These are phyloP conservation scores for Alternaria rosae DNA, from an alignment of 2,329 filamentous ascomycete species.

Conservation along the genomic window DNA sequence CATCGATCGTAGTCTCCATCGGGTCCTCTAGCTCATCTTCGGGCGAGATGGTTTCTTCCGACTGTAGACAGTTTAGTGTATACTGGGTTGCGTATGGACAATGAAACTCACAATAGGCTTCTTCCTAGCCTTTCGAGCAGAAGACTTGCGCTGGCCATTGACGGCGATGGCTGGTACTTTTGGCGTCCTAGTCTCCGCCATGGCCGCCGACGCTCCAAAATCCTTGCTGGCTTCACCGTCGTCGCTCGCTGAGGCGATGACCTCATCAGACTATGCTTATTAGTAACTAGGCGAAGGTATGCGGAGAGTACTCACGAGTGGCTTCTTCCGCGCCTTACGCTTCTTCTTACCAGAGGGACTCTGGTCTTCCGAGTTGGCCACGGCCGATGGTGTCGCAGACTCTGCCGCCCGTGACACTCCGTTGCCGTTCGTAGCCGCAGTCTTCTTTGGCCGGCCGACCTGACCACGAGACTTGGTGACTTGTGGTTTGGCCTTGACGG, in stretches of 20 bases:
- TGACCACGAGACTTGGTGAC: conserved; percentile 29
- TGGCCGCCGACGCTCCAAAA: conserved; percentile 9
- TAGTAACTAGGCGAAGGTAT: conserved; percentile 8
- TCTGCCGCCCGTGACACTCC: conserved; percentile 22
- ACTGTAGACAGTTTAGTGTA: conserved; percentile 24
- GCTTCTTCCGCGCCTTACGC: conserved; percentile 39
- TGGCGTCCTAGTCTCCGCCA: conserved; percentile 17
- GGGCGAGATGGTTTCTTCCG: conserved; percentile 39
- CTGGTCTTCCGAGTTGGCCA: conserved; percentile 28
- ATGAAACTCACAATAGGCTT: conserved; percentile 38
- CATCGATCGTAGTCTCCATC: conserved; percentile 25
- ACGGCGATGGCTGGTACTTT: conserved; percentile 17
- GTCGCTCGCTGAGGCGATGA: conserved; percentile 40
- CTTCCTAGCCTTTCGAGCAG: conserved; percentile 36
- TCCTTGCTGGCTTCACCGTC: conserved; percentile 30
- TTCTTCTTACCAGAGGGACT: conserved; percentile 38
- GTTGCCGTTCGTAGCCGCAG: conserved; percentile 35
- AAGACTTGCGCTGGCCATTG: conserved; percentile 37
- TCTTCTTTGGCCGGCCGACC: conserved; percentile 35
- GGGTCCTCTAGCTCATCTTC: conserved; percentile 40
- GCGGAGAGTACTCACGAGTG: conserved; percentile 26
- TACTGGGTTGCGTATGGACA: not conserved
- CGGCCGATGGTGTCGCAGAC: conserved; percentile 24
- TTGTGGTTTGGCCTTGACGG: conserved; percentile 24
- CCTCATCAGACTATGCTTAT: conserved; percentile 37